Evolutionary conservation across 2,329 filamentous ascomycete genomes (phyloP).

Genomic region (Diplodia seriata): DNA sequence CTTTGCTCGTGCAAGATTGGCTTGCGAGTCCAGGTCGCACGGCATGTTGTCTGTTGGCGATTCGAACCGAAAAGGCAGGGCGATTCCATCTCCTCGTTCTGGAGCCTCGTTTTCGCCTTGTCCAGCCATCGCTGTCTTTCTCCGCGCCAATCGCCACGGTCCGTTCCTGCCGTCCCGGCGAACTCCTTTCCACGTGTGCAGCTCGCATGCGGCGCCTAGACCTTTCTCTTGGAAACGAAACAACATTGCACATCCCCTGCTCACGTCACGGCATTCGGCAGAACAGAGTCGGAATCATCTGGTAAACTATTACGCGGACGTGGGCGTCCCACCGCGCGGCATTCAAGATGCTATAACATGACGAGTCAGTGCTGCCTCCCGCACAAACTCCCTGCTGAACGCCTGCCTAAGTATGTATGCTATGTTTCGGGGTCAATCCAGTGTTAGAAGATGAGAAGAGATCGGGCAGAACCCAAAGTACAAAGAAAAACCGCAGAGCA

Average conservation of each 20-base stretch:
- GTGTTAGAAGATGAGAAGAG: neutral
- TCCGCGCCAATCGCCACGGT: slow-evolving; percentile 8
- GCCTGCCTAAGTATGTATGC: slow-evolving; percentile 6
- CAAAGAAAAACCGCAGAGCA: slow-evolving; percentile 56
- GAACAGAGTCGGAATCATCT: neutral
- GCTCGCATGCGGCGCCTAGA: neutral
- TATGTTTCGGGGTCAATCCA: neutral
- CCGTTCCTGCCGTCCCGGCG: slow-evolving; percentile 14
- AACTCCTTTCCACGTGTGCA: slow-evolving; percentile 8
- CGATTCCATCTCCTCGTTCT: slow-evolving; percentile 3
- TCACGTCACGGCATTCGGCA: slow-evolving; percentile 8
- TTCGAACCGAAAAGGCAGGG: slow-evolving; percentile 14
- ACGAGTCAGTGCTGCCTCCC: slow-evolving; percentile 9
- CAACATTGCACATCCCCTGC: neutral
- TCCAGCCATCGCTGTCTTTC: slow-evolving; percentile 15
- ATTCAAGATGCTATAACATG: neutral
- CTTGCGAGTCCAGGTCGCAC: slow-evolving; percentile 4
- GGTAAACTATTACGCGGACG: slow-evolving; percentile 11
- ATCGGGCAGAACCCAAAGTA: slow-evolving; percentile 37
- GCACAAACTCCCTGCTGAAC: slow-evolving; percentile 1
- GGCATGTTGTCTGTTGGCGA: neutral
- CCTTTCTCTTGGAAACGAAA: neutral
- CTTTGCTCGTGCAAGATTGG: slow-evolving; percentile 22
- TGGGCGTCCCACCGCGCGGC: slow-evolving; percentile 24
- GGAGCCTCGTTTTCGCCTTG: slow-evolving; percentile 9